Conservation (phyloP, 768 basidiomycete genomes). For the Peribolospora baueri region DNA sequence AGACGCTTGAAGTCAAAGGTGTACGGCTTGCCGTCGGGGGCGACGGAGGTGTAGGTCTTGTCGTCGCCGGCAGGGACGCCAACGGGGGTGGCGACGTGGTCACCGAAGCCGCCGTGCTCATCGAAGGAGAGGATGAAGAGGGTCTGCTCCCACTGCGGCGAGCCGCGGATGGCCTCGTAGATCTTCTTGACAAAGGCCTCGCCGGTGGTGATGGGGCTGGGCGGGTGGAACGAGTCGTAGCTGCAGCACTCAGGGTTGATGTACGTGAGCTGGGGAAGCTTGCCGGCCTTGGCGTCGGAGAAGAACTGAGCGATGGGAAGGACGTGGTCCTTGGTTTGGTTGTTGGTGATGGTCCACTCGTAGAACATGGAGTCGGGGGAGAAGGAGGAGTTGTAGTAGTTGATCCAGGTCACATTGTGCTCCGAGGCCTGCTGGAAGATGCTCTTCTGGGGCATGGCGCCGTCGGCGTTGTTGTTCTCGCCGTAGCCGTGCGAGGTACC, state of each 20-base stretch:
- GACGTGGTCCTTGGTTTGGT: neutral
- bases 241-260: constrained; percentile 4
- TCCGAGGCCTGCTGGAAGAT: constrained; percentile 15
- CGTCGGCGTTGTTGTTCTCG: constrained; percentile 10
- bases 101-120: constrained; percentile 19
- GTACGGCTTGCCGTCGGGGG: constrained; percentile 16
- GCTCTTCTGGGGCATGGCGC: constrained; percentile 9
- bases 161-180: constrained; percentile 18
- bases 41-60: constrained; percentile 16
- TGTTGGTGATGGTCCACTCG: constrained; percentile 2
- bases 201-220: constrained; percentile 15
- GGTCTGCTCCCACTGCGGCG: constrained; percentile 17
- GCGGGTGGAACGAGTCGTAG: constrained; percentile 7
- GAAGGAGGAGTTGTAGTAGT: constrained; percentile 2
- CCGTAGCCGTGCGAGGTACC: constrained; percentile 19
- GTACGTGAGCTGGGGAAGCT: constrained; percentile 11
- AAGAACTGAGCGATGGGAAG: constrained; percentile 1
- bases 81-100: constrained; percentile 19
- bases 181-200: constrained; percentile 18
- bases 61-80: constrained; percentile 14
- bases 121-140: constrained; percentile 20
- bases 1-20: constrained; percentile 14
- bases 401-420: constrained; percentile 1
- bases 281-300: constrained; percentile 3
- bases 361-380: constrained; percentile 2